phyloP scores from a whole-genome alignment of 1,284 basidiomycete genomes.

The Microbotryum saponariae region DNA sequence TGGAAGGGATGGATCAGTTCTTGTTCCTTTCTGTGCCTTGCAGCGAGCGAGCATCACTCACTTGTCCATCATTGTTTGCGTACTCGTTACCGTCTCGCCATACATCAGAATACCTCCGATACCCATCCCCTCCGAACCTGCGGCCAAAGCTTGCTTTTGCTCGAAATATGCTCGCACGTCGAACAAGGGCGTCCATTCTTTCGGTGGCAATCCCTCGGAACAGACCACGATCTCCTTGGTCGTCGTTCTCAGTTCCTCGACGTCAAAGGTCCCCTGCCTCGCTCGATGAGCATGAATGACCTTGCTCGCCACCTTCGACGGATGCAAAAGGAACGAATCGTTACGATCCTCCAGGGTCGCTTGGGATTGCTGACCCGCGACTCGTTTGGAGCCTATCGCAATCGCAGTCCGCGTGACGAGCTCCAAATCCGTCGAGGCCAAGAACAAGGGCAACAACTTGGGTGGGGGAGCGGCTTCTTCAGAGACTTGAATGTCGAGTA shows the following conservation, averaged over 20 bases:
- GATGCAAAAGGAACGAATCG: constrained; percentile 61
- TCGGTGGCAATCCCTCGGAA: constrained; percentile 33
- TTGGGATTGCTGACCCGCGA: background rate
- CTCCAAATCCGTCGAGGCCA: constrained; percentile 14
- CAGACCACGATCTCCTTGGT: constrained; percentile 53
- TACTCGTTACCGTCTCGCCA: constrained; percentile 83
- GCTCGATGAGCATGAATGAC: constrained; percentile 41
- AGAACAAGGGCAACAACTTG: constrained; percentile 26
- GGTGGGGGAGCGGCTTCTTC: constrained; percentile 14
- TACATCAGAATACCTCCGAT: constrained; percentile 72
- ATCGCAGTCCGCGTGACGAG: background rate
- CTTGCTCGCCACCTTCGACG: constrained; percentile 41
- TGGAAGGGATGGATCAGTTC: constrained; percentile 3
- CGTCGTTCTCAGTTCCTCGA: constrained; percentile 18
- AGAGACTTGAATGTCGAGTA: constrained; percentile 47
- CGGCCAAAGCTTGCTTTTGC: constrained; percentile 30
- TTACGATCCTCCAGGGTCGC: constrained; percentile 16
- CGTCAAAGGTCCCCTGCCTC: constrained; percentile 1
- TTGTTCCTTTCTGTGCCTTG: background rate
- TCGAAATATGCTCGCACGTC: constrained; percentile 44
- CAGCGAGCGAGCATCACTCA: constrained; percentile 43
- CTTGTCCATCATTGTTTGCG: constrained; percentile 92
- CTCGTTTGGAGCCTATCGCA: constrained; percentile 6
- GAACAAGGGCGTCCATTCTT: constrained; percentile 46
- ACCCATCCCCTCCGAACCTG: background rate